Evolutionary conservation across 2,329 filamentous ascomycete genomes (phyloP).

Genomic region (Phaeosphaeriaceae sp.): DNA sequence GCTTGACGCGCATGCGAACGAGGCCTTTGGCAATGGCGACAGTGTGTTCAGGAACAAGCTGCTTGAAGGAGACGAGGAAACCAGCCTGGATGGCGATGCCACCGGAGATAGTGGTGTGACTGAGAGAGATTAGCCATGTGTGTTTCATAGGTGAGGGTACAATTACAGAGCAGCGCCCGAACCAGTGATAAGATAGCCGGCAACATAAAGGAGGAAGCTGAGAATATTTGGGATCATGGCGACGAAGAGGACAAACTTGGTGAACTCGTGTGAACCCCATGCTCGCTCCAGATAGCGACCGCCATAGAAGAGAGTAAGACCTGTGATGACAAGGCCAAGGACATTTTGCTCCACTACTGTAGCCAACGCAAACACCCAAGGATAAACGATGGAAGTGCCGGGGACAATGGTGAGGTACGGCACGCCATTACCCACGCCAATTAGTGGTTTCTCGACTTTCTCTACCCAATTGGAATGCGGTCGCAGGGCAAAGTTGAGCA

Average conservation of each 20-base stretch:
- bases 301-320: slow-evolving; percentile 83
- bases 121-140: slow-evolving; percentile 27
- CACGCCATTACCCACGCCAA: slow-evolving; percentile 66
- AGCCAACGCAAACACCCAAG: slow-evolving; percentile 88
- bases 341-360: slow-evolving; percentile 93
- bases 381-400: slow-evolving; percentile 81
- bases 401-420: slow-evolving; percentile 90
- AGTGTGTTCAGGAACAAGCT: slow-evolving; percentile 95
- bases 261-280: slow-evolving; percentile 91
- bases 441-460: slow-evolving; percentile 52
- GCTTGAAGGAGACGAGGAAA: slow-evolving; percentile 96
- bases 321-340: slow-evolving; percentile 80
- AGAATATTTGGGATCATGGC: slow-evolving; percentile 81
- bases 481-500: slow-evolving; percentile 80
- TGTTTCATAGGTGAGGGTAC: background rate
- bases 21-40: slow-evolving; percentile 91
- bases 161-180: slow-evolving; percentile 73
- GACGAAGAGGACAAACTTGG: slow-evolving; percentile 82
- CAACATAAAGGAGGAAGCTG: slow-evolving; percentile 73
- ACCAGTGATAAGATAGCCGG: slow-evolving; percentile 74
- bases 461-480: slow-evolving; percentile 50
- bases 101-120: slow-evolving; percentile 82
- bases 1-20: slow-evolving; percentile 85
- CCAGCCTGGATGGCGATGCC: slow-evolving; percentile 88
- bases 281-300: slow-evolving; percentile 94